A percentile compares a stretch with the other conserved stretches of the same genome.
These are phyloP conservation scores for Schwanniomyces vanrijiae DNA, from an alignment of 805 yeast genomes.

Conservation along the genomic window DNA sequence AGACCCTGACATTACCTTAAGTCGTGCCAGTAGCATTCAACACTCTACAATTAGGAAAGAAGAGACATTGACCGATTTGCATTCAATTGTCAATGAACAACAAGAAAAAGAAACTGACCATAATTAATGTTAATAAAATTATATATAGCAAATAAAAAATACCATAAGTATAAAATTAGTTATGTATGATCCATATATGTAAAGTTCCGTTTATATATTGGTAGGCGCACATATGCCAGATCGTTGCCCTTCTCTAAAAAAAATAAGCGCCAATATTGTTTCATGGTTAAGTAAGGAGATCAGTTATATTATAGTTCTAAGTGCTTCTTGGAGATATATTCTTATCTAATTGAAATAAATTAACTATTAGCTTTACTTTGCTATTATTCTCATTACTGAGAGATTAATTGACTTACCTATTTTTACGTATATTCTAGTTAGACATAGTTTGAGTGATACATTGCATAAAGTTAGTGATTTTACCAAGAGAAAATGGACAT, in stretches of 20 bases:
- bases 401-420: neutral
- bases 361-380: neutral
- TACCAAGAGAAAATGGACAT: constrained; percentile 41
- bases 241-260: neutral
- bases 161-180: neutral
- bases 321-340: neutral
- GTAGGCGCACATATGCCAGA: neutral
- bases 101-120: neutral
- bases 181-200: neutral
- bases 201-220: neutral
- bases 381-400: neutral
- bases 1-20: constrained; percentile 5
- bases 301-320: neutral
- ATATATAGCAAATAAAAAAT: neutral
- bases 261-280: constrained; percentile 2
- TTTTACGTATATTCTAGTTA: neutral
- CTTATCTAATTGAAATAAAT: neutral
- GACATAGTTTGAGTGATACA: neutral
- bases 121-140: neutral
- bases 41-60: constrained; percentile 37
- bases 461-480: neutral
- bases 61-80: constrained; percentile 55
- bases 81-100: constrained; percentile 27
- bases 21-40: constrained; percentile 11
- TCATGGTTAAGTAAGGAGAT: neutral